Evolutionary conservation across 2,329 filamentous ascomycete genomes (phyloP).

Genomic region (Ophidiomyces ophidiicola): DNA sequence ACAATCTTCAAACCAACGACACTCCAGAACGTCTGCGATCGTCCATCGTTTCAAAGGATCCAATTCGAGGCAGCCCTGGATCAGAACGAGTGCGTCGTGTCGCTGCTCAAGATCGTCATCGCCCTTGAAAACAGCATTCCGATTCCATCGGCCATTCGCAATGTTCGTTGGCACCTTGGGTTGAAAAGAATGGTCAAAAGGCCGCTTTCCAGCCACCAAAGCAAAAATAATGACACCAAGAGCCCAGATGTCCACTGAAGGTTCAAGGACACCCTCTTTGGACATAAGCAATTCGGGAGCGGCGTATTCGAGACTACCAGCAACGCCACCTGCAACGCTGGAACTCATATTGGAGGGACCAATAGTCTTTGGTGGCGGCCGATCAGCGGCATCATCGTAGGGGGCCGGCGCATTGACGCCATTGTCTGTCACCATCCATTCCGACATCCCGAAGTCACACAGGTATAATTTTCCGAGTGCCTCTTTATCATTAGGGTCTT

Average conservation of each 20-base stretch:
- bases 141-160: slow-evolving; percentile 47
- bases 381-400: slow-evolving; percentile 35
- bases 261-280: slow-evolving; percentile 30
- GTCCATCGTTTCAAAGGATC: slow-evolving; percentile 45
- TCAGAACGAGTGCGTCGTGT: slow-evolving; percentile 43
- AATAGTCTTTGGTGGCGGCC: slow-evolving; percentile 39
- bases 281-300: slow-evolving; percentile 37
- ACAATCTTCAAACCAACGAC: slow-evolving; percentile 39
- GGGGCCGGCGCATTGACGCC: slow-evolving; percentile 41
- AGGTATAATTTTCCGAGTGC: slow-evolving; percentile 43
- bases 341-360: slow-evolving; percentile 46
- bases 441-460: slow-evolving; percentile 58
- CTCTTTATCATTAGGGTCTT: slow-evolving; percentile 36
- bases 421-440: slow-evolving; percentile 49
- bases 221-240: slow-evolving; percentile 53
- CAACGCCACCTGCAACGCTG: slow-evolving; percentile 48
- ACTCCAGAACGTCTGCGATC: slow-evolving; percentile 44
- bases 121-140: slow-evolving; percentile 37
- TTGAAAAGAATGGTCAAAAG: slow-evolving; percentile 50
- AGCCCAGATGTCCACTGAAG: slow-evolving; percentile 55
- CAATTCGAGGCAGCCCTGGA: slow-evolving; percentile 49
- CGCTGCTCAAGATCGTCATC: slow-evolving; percentile 24
- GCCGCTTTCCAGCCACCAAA: slow-evolving; percentile 48
- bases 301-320: slow-evolving; percentile 48
- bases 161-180: slow-evolving; percentile 50